Evolutionary conservation across 192 early-diverging fungal species (phyloP), one percentile per base, ranked within the genome.

Genomic region (Powellomyces hirtus): DNA sequence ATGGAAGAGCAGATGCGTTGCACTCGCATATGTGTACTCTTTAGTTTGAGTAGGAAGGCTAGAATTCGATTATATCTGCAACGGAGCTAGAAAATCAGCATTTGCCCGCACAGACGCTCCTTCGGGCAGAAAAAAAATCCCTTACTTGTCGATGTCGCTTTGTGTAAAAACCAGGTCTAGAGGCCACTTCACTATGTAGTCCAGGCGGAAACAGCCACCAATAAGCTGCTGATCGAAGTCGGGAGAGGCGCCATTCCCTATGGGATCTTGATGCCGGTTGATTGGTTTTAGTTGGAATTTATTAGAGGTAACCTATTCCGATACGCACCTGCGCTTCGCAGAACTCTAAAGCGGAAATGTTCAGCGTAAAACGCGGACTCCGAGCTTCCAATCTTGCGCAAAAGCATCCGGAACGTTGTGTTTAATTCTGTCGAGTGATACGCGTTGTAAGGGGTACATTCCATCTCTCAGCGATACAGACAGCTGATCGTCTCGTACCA

Each of bases 111-210:
- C 40, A 42, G 10, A 42, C 10, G 10, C 40, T 42, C 18, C 18
- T 42, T 42, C 40, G 8, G 40, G 8, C 10, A 42, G 38, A 66
- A 16, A 13, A 22, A n/a, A n/a, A n/a, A n/a, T n/a, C n/a, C n/a
- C 26, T 8, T 53, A 77, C 70, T 63, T 64, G 0, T 61, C 45
- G 51, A 91, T 62, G 71, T 91, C 88, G 31, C 74, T 75, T 16
- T 56, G 36, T 2, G 83, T 84, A 20, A 92, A 67, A 56, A 92
- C 82, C 8, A 89, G 76, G 77, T 89, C 84, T 27, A 92, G 65
- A 2, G 90, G 90, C 90, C 90, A 92, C 20, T 69, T 35, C 16
- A 89, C 62, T 26, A 75, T 62, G 60, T 89, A 92, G 20, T 76
- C 74, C 1, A 92, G 63, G 16, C 75, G 61, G 11, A 87, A 62